Percentiles rank a stretch among this genome's conserved stretches.
These are phyloP conservation scores for Phytophthora citrophthora DNA, from an alignment of 352 stramenopile species.

Conservation along the genomic window DNA sequence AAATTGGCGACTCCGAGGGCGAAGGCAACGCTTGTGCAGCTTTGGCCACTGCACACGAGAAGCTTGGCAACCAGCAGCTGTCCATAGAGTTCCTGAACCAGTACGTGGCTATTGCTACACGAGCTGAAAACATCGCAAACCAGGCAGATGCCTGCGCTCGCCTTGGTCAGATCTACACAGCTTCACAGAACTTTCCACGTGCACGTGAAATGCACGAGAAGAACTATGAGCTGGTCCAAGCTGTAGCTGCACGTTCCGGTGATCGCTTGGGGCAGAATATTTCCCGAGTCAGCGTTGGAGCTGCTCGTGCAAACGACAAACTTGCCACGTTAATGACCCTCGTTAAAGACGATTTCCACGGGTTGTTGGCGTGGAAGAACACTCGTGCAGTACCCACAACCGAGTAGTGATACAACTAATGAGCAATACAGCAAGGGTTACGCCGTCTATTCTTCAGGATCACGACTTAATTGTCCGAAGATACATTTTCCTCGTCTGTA, in stretches of 20 bases:
- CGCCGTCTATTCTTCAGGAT: constrained; percentile 2
- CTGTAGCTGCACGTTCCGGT: constrained; percentile 42
- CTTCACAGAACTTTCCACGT: constrained; percentile 76
- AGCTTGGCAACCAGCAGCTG: constrained; percentile 76
- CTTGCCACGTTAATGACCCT: constrained; percentile 62
- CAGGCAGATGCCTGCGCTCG: constrained; percentile 88
- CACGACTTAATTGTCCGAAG: constrained; percentile 11
- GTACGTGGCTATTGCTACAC: constrained; percentile 79
- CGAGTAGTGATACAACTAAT: constrained; percentile 33
- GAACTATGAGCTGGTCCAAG: constrained; percentile 87
- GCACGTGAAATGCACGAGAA: constrained; percentile 91
- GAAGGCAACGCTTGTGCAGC: constrained; percentile 88
- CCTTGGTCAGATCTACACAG: constrained; percentile 87
- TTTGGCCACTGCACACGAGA: constrained; percentile 89
- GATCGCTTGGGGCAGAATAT: constrained; percentile 65
- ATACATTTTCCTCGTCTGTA: constrained; percentile 5
- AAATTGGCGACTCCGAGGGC: constrained; percentile 63
- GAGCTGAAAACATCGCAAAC: constrained; percentile 84
- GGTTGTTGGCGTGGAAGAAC: constrained; percentile 83
- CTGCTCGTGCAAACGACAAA: constrained; percentile 76
- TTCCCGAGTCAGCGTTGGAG: constrained; percentile 72
- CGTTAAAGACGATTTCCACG: constrained; percentile 73
- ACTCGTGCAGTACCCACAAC: constrained; percentile 57
- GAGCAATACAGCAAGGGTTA: constrained; percentile 11
- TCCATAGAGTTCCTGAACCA: constrained; percentile 91